phyloP scores from a whole-genome alignment of 352 stramenopile genomes.

The Globisporangium camurandrum region DNA sequence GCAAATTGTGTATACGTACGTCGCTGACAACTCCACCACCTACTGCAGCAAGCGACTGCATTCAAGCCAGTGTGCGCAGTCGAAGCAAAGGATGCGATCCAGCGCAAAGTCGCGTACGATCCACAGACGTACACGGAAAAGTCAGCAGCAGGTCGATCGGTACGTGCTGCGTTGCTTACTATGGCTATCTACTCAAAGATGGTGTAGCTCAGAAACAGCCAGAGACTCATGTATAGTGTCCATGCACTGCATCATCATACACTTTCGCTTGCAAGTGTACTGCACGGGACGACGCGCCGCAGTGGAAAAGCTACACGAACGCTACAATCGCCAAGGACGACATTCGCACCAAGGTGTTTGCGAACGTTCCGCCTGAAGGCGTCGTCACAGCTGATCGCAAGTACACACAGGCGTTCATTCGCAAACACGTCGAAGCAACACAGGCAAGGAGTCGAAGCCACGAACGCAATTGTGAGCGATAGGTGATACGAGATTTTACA shows the following conservation, averaged over 20 bases:
- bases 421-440: slow-evolving; percentile 37
- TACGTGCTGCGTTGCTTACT: slow-evolving; percentile 14
- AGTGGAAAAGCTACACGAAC: slow-evolving; percentile 53
- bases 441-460: slow-evolving; percentile 24
- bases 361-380: slow-evolving; percentile 42
- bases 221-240: too few relatives aligned
- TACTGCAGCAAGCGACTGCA: slow-evolving; percentile 8
- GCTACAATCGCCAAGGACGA: slow-evolving; percentile 27
- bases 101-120: slow-evolving; percentile 49
- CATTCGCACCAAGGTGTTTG: slow-evolving; percentile 33
- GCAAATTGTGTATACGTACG: background rate
- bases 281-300: slow-evolving; percentile 17
- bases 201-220: too few relatives aligned
- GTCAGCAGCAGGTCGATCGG: slow-evolving; percentile 22
- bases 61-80: slow-evolving; percentile 44
- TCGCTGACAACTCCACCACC: too few relatives aligned
- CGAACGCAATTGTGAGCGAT: too few relatives aligned
- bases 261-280: slow-evolving; percentile 5
- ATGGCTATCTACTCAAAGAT: background rate
- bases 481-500: too few relatives aligned
- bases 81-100: slow-evolving; percentile 50
- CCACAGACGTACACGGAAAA: slow-evolving; percentile 38
- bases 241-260: background rate
- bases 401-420: slow-evolving; percentile 66
- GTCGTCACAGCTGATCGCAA: slow-evolving; percentile 42